Evolutionary conservation across 139 green algal species (phyloP), one percentile per base, ranked within the genome.

Genomic region (Bryopsis sp.): DNA sequence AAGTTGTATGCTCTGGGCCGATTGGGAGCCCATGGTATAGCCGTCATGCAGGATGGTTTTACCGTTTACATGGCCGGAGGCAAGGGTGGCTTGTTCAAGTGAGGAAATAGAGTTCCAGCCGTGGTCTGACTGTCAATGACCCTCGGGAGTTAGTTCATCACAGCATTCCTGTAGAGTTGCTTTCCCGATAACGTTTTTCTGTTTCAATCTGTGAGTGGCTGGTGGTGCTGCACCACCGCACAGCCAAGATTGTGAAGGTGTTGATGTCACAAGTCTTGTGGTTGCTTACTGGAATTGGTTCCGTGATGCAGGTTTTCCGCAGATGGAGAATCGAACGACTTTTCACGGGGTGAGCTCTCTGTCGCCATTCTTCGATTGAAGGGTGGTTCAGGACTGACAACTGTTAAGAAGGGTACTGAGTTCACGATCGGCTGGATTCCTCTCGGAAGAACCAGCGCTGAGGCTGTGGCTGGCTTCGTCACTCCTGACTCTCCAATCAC

Each of bases 31-130:
- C 15, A 54, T 35, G 62, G 62, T 38, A 15, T 69, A 7, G 33
- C 62, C 62, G 62, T 69, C 37, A 69, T 69, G 62, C 62, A 69
- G 37, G 43, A 69, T 35, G 62, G 62, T 15, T 54, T 58, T 36
- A 69, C 37, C 29, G 37, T 69, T 19, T 69, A 69, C 62, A 31
- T 69, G 37, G 11, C 62, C 7, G 62, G 62, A 11, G 62, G 62
- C 15, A 69, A 19, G 11, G 62, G 36, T 37, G 62, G 62, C 22
- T 11, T 69, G 39, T 69, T 39, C 62, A 69, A 4, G 28, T 69
- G 48, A 11, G 39, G 26, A 6, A 33, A 39, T 33, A 8, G 4
- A 11, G 62, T 35, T 31, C 7, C 19, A 32, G 62, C 11, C 43
- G 37, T 37, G 8, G 4, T 29, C 62, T 38, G 5, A n/a, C n/a